Evolutionary conservation across 176 grass and related monocot species (phyloP).

Genomic region (Lolium rigidum): DNA sequence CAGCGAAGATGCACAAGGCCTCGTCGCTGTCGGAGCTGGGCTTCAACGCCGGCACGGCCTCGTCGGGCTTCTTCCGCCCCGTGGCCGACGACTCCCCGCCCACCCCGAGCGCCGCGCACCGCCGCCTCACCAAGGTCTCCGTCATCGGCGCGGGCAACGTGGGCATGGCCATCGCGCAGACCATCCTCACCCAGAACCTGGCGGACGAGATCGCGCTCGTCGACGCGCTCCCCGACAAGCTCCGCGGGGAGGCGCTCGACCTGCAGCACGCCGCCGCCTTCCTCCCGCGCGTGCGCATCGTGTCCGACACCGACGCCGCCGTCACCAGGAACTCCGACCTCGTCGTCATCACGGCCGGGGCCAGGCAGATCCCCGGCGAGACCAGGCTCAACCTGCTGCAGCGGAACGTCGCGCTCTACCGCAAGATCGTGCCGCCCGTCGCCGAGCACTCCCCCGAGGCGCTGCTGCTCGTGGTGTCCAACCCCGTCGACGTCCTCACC

Average conservation of each 20-base stretch:
- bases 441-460: not conserved
- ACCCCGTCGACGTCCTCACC: not conserved
- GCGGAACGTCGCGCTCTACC: not conserved
- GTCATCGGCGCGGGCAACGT: slow-evolving; percentile 87
- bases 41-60: not conserved
- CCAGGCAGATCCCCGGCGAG: not conserved
- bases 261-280: slow-evolving; percentile 97
- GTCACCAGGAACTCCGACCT: slow-evolving; percentile 67
- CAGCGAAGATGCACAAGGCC: not conserved
- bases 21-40: slow-evolving; percentile 10
- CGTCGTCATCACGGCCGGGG: not conserved
- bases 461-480: not conserved
- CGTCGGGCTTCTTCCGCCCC: not conserved
- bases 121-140: slow-evolving; percentile 65
- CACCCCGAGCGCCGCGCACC: slow-evolving; percentile 25
- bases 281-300: slow-evolving; percentile 68
- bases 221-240: slow-evolving; percentile 70
- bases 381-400: not conserved
- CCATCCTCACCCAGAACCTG: slow-evolving; percentile 78
- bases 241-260: slow-evolving; percentile 95
- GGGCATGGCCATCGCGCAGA: slow-evolving; percentile 98
- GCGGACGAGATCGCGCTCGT: slow-evolving; percentile 96
- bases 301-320: slow-evolving; percentile 50
- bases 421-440: not conserved
- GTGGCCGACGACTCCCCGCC: not conserved